Percentiles rank a stretch among this genome's conserved stretches.
phyloP scores from a whole-genome alignment of 2,329 filamentous ascomycete genomes.

The Sphaerulina musiva region DNA sequence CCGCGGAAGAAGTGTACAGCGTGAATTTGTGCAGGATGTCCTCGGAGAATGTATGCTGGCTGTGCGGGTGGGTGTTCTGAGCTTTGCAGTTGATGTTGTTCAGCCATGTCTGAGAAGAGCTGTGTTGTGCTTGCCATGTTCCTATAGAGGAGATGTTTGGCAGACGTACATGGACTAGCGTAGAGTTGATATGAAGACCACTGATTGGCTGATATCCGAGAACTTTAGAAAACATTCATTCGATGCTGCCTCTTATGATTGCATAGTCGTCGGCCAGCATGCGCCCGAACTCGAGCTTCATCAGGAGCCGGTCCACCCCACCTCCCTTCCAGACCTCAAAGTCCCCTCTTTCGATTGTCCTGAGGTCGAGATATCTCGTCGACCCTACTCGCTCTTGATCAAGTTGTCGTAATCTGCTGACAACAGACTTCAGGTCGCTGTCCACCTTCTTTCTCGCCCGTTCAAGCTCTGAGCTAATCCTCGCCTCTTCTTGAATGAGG shows the following conservation, averaged over 20 bases:
- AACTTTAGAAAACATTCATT: not conserved
- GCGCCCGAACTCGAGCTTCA: conserved; percentile 72
- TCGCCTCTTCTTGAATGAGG: conserved; percentile 62
- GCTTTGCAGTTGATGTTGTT: conserved; percentile 13
- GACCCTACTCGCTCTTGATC: conserved; percentile 46
- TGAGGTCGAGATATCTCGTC: conserved; percentile 24
- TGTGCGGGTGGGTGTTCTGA: conserved; percentile 44
- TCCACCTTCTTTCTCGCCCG: conserved; percentile 60
- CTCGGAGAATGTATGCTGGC: conserved; percentile 69
- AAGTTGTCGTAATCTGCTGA: conserved; percentile 53
- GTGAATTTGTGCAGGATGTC: conserved; percentile 76
- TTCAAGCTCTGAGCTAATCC: conserved; percentile 59
- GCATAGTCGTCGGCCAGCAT: conserved; percentile 13
- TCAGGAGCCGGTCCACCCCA: conserved; percentile 75
- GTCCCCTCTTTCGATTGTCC: conserved; percentile 26
- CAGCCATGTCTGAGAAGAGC: conserved; percentile 3
- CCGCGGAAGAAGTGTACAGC: conserved; percentile 62
- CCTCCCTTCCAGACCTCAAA: conserved; percentile 65
- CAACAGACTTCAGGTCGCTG: conserved; percentile 56
- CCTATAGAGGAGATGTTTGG: too few relatives aligned
- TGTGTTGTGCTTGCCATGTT: not conserved
- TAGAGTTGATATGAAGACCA: too few relatives aligned
- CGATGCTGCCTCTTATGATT: not conserved
- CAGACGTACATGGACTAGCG: too few relatives aligned
- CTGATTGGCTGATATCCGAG: too few relatives aligned